Base-by-base conservation (phyloP, 1,284 basidiomycete genomes). In the Pseudozyma flocculosa region DNA sequence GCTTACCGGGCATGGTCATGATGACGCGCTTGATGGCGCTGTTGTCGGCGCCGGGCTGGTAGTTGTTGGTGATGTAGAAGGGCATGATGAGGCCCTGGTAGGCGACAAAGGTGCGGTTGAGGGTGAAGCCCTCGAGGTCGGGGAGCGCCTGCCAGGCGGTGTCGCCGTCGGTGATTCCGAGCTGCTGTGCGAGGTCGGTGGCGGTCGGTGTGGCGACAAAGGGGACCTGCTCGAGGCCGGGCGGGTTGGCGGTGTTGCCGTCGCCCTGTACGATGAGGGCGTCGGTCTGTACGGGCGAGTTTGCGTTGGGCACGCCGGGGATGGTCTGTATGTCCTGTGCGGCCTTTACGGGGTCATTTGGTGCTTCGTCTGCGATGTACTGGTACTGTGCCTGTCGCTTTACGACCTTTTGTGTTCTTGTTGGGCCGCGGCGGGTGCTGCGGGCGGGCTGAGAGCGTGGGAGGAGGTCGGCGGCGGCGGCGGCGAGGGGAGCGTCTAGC, bases 1-100 rank as follows among this genome's bases (percentile, higher is more conserved):
- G 72, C 54, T 67, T 73, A 23, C 72, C 72, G 26, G 72, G 72
- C 50, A 57, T 61, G 13, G 55, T 60, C 19, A 75, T 61, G 48
- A 75, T 50, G 37, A 61, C 69, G 5, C 72, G 61, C 40, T 75
- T 69, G 32, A 75, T 64, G 11, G 37, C 40, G 40, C 46, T 48
- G 30, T 57, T 60, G 44, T 71, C 50, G 9, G 42, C 18, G n/a
- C 61, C 61, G 1, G 57, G 58, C 10, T 41, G 45, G 40, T 68
- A 64, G 34, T 30, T 57, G 15, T 49, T 30, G n/a, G 65, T 53
- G 18, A 68, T 48, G 51, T 72, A 72, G 48, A 70, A 62, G 14
- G 70, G 70, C 62, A 68, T 68, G 45, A 53, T 36, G 11, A 57
- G 42, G n/a, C 49, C 54, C n/a, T 68, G 58, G 43, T 60, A 61